phyloP scores from a whole-genome alignment of 371 early-diverging fungal species.

The Haplosporangium sp. region DNA sequence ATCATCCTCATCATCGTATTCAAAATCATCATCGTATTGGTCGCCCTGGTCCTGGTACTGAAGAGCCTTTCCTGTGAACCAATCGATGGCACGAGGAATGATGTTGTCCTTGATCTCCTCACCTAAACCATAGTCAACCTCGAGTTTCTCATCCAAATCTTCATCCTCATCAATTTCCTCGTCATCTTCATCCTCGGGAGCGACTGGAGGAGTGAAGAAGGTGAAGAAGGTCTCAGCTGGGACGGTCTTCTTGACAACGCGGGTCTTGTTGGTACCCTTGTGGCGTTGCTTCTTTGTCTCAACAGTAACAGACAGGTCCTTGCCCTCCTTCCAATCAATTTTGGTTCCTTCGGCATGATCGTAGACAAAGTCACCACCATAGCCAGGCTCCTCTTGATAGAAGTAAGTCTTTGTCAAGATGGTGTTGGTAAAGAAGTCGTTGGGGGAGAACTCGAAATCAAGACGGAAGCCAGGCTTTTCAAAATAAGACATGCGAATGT shows the following conservation, averaged over 20 bases:
- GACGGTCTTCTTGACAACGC: constrained; percentile 95
- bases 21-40: constrained; percentile 74
- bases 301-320: constrained; percentile 90
- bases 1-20: constrained; percentile 63
- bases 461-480: constrained; percentile 93
- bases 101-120: constrained; percentile 96
- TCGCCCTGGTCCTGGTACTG: constrained; percentile 78
- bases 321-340: constrained; percentile 96
- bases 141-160: constrained; percentile 83
- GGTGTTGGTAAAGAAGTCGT: constrained; percentile 90
- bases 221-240: constrained; percentile 95
- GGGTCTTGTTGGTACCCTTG: constrained; percentile 97
- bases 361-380: constrained; percentile 85
- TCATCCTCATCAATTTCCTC: constrained; percentile 82
- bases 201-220: constrained; percentile 89
- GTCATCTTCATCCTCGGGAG: constrained; percentile 76
- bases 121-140: constrained; percentile 94
- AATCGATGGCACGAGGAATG: constrained; percentile 95
- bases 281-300: constrained; percentile 98
- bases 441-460: constrained; percentile 90
- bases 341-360: constrained; percentile 90
- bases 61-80: constrained; percentile 98
- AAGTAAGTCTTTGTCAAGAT: constrained; percentile 92
- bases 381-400: constrained; percentile 77
- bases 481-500: constrained; percentile 88